Evolutionary conservation across 139 green algal species (phyloP).

Genomic region (Marvania coccoides): DNA sequence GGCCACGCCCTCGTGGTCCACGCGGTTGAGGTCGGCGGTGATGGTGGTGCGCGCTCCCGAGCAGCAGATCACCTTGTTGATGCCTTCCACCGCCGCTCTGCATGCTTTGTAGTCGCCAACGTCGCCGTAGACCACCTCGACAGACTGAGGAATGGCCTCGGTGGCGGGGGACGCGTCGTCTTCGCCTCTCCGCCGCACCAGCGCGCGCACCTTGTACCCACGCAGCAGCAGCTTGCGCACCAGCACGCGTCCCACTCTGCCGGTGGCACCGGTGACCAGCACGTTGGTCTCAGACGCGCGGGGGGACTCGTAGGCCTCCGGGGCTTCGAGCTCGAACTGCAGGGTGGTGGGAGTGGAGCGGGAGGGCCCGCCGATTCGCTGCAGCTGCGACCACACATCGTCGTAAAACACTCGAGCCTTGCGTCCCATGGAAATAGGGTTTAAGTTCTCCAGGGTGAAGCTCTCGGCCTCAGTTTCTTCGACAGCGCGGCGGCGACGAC

Average conservation of each 20-base stretch:
- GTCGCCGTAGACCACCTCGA: slow-evolving; percentile 80
- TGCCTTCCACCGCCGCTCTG: slow-evolving; percentile 62
- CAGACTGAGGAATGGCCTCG: slow-evolving; percentile 59
- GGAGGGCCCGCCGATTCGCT: slow-evolving; percentile 30
- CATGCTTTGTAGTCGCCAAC: slow-evolving; percentile 68
- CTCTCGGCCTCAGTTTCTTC: neutral
- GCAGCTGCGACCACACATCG: slow-evolving; percentile 72
- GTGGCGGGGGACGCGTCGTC: slow-evolving; percentile 3
- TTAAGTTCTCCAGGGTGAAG: slow-evolving; percentile 47
- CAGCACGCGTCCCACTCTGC: slow-evolving; percentile 82
- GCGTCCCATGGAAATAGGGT: slow-evolving; percentile 68
- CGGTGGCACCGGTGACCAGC: slow-evolving; percentile 90
- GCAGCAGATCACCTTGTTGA: slow-evolving; percentile 90
- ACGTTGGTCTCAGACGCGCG: slow-evolving; percentile 80
- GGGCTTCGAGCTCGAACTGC: neutral
- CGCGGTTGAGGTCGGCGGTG: slow-evolving; percentile 55
- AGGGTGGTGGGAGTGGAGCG: slow-evolving; percentile 5
- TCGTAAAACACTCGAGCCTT: slow-evolving; percentile 72
- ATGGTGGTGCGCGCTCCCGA: slow-evolving; percentile 47
- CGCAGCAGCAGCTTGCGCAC: slow-evolving; percentile 93
- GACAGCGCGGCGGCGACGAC: neutral
- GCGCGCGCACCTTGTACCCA: slow-evolving; percentile 76
- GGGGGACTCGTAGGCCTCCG: slow-evolving; percentile 26
- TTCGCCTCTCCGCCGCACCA: slow-evolving; percentile 52
- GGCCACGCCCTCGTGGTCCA: slow-evolving; percentile 61